phyloP scores from a whole-genome alignment of 2,329 filamentous ascomycete genomes.

The Penicillium corylophilum region DNA sequence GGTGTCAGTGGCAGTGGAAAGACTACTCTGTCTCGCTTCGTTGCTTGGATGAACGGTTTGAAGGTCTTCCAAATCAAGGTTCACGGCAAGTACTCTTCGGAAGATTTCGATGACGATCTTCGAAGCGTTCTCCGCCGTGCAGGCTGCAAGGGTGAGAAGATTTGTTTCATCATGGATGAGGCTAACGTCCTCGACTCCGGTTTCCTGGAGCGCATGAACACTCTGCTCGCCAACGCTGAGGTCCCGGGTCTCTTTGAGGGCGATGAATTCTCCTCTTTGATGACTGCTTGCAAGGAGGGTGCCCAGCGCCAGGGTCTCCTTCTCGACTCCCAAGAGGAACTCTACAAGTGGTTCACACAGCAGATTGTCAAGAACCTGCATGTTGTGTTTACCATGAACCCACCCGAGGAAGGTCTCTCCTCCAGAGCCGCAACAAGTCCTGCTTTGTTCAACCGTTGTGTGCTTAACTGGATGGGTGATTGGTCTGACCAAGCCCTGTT shows the following conservation, averaged over 20 bases:
- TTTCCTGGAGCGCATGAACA: slow-evolving; percentile 99
- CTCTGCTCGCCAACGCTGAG: slow-evolving; percentile 96
- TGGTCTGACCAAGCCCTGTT: slow-evolving; percentile 99
- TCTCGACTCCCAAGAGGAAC: slow-evolving; percentile 93
- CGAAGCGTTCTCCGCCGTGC: slow-evolving; percentile 89
- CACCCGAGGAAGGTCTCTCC: slow-evolving; percentile 88
- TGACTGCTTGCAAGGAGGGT: slow-evolving; percentile 99
- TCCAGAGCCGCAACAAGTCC: slow-evolving; percentile 97
- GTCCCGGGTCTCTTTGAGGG: slow-evolving; percentile 98
- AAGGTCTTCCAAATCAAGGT: slow-evolving; percentile 99
- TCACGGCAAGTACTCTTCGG: slow-evolving; percentile 94
- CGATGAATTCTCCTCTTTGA: slow-evolving; percentile 96
- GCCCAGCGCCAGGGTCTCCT: slow-evolving; percentile 93
- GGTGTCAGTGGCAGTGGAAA: slow-evolving; percentile 98
- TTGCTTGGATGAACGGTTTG: slow-evolving; percentile 99
- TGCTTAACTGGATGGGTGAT: slow-evolving; percentile 99
- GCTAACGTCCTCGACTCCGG: slow-evolving; percentile 97
- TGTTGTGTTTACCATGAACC: slow-evolving; percentile 99
- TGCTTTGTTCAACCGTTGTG: slow-evolving; percentile 97
- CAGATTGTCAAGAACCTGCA: slow-evolving; percentile 99
- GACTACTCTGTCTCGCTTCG: slow-evolving; percentile 94
- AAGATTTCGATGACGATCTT: slow-evolving; percentile 98
- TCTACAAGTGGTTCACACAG: slow-evolving; percentile 99
- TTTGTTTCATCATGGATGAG: slow-evolving; percentile 99
- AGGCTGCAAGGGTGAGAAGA: slow-evolving; percentile 97